Evolutionary conservation across 1,139 yeast genomes (phyloP).

Genomic region (Chernovozyma aurita): DNA sequence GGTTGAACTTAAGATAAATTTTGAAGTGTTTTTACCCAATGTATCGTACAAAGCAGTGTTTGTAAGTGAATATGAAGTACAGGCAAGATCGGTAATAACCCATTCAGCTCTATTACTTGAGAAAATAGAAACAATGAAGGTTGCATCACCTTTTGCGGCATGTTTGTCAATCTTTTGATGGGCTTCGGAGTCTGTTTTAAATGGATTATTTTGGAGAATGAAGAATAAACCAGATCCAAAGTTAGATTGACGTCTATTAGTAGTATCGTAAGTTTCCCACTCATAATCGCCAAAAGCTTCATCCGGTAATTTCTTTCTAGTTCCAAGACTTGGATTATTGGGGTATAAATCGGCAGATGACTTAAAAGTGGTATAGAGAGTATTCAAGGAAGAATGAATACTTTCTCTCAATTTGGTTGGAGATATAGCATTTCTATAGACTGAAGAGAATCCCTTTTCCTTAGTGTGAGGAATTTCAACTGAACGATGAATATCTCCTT

Average conservation of each 20-base stretch:
- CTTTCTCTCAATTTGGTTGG: constrained; percentile 35
- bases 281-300: constrained; percentile 43
- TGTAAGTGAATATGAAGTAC: constrained; percentile 46
- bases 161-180: constrained; percentile 24
- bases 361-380: constrained; percentile 48
- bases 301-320: constrained; percentile 33
- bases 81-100: constrained; percentile 58
- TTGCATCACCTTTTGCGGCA: constrained; percentile 17
- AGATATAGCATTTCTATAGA: constrained; percentile 46
- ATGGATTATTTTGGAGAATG: constrained; percentile 43
- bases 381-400: constrained; percentile 46
- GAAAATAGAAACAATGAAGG: constrained; percentile 50
- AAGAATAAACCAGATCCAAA: constrained; percentile 66
- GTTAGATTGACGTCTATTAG: constrained; percentile 38
- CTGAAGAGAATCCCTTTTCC: constrained; percentile 46
- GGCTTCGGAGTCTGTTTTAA: constrained; percentile 22
- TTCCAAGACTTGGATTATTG: constrained; percentile 47
- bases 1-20: constrained; percentile 52
- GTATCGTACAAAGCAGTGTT: constrained; percentile 65
- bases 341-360: constrained; percentile 33
- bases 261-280: constrained; percentile 43
- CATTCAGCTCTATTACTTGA: constrained; percentile 58
- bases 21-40: constrained; percentile 55
- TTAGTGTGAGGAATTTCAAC: constrained; percentile 44
- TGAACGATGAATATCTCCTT: constrained; percentile 10